phyloP scores from a whole-genome alignment of 495 filamentous ascomycete species.

The Tuber microsphaerosporum region DNA sequence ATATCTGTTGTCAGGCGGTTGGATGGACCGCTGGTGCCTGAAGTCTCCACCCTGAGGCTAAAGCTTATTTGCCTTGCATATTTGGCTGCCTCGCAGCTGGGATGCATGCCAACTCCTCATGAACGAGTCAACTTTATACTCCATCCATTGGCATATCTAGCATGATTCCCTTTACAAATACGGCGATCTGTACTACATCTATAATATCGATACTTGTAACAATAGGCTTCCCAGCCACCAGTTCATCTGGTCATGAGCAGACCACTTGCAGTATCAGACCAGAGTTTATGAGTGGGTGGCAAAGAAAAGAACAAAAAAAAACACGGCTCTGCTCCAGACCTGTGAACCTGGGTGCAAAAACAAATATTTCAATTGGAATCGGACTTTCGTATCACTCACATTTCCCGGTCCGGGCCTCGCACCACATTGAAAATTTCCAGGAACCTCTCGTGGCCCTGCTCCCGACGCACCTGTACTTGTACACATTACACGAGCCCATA shows the following conservation, averaged over 20 bases:
- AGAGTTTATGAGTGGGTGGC: neutral
- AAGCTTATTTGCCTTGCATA: slow-evolving; percentile 38
- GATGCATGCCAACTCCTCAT: slow-evolving; percentile 24
- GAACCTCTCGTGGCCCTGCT: neutral
- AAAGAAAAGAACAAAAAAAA: neutral
- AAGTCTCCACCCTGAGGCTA: slow-evolving; percentile 11
- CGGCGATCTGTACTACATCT: neutral
- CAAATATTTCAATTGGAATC: neutral
- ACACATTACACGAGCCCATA: neutral
- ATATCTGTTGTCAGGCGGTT: slow-evolving; percentile 23
- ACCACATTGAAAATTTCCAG: neutral
- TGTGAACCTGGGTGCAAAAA: neutral
- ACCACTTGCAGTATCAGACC: neutral
- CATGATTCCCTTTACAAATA: neutral
- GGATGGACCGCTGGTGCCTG: slow-evolving; percentile 26
- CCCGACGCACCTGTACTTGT: neutral
- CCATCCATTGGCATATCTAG: slow-evolving; percentile 2
- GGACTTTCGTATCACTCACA: neutral
- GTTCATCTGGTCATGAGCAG: neutral
- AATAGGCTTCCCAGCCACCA: neutral
- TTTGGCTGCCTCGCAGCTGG: slow-evolving; percentile 22
- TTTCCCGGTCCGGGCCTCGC: neutral
- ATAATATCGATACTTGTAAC: neutral
- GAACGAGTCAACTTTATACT: slow-evolving; percentile 18
- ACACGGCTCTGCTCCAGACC: neutral